A percentile compares a stretch with the other conserved stretches of the same genome.
phyloP scores from a whole-genome alignment of 2,329 filamentous ascomycete genomes.

The Aureobasidium vineae region DNA sequence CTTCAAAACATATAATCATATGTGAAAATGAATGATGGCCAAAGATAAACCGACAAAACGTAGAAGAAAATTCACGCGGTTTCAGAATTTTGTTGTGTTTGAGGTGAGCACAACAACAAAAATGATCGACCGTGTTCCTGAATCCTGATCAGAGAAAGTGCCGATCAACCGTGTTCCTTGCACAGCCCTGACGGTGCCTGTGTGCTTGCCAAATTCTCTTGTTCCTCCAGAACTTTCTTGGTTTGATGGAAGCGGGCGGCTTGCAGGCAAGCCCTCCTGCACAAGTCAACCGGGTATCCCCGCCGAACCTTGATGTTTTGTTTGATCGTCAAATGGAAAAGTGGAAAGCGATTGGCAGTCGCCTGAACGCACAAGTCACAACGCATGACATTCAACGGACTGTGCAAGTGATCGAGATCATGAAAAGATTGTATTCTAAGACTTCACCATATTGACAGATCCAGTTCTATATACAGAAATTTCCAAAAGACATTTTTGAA shows the following conservation, averaged over 20 bases:
- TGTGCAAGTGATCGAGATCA: neutral
- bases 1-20: neutral
- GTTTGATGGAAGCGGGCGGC: conserved; percentile 8
- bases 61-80: neutral
- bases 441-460: neutral
- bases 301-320: conserved; percentile 15
- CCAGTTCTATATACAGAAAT: neutral
- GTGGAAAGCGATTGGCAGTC: neutral
- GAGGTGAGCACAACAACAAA: neutral
- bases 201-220: neutral
- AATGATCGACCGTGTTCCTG: conserved; percentile 15
- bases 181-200: conserved; percentile 9
- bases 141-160: neutral
- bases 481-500: neutral
- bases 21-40: too few relatives aligned
- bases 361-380: neutral
- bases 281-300: conserved; percentile 24
- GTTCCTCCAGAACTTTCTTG: neutral
- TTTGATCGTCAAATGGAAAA: conserved; percentile 13
- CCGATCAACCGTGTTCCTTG: conserved; percentile 14
- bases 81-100: conserved; percentile 9
- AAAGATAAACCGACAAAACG: neutral
- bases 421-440: neutral
- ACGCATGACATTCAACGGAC: neutral
- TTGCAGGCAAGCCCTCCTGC: neutral